These are phyloP conservation scores for Leccinum sublutescens DNA, from an alignment of 768 basidiomycete species.

Conservation along the genomic window DNA sequence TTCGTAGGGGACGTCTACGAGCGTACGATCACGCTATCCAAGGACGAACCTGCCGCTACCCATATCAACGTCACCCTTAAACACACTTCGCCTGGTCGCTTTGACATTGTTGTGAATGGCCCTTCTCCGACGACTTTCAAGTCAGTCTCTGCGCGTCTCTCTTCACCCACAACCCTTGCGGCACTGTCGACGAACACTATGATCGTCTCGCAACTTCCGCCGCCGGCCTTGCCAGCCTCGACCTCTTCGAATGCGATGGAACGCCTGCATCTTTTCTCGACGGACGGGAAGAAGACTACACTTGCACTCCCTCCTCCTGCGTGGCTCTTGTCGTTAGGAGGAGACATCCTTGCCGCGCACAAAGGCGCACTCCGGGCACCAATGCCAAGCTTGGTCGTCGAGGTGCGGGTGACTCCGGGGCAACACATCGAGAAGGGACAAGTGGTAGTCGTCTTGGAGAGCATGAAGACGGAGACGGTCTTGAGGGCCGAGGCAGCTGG, in stretches of 20 bases:
- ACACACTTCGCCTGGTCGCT: conserved; percentile 43
- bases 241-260: conserved; percentile 58
- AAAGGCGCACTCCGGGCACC: conserved; percentile 76
- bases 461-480: conserved; percentile 97
- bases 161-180: conserved; percentile 52
- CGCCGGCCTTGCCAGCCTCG: conserved; percentile 52
- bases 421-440: conserved; percentile 81
- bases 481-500: conserved; percentile 70
- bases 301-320: conserved; percentile 66
- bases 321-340: conserved; percentile 69
- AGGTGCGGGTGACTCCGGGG: conserved; percentile 75
- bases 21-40: conserved; percentile 60
- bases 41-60: conserved; percentile 45
- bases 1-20: conserved; percentile 75
- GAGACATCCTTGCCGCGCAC: conserved; percentile 50
- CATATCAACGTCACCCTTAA: conserved; percentile 40
- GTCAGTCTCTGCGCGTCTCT: conserved; percentile 56
- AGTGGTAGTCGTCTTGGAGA: conserved; percentile 81
- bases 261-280: conserved; percentile 72
- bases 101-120: conserved; percentile 50
- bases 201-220: conserved; percentile 68
- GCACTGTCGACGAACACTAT: conserved; percentile 55
- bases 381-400: conserved; percentile 93
- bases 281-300: conserved; percentile 56
- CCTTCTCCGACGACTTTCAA: conserved; percentile 37